These are phyloP conservation scores for Graphium sp. DNA, from an alignment of 2,329 filamentous ascomycete species.

Conservation along the genomic window DNA sequence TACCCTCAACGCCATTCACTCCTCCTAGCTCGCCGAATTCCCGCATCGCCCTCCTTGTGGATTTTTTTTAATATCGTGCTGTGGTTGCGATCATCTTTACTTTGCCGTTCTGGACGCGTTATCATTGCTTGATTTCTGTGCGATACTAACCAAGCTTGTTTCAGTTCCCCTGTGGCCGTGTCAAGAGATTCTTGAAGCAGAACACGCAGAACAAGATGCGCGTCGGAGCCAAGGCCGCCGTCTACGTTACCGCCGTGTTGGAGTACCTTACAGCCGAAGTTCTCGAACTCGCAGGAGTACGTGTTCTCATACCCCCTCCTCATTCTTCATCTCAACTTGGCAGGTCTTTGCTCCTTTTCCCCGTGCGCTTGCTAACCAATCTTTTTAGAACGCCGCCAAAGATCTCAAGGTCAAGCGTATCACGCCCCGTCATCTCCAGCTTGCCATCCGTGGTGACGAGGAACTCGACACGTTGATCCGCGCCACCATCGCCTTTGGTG, in stretches of 20 bases:
- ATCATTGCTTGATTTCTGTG: too few species aligned
- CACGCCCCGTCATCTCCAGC: slow-evolving; percentile 90
- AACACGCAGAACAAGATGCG: slow-evolving; percentile 99
- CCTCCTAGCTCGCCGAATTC: too few species aligned
- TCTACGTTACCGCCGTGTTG: slow-evolving; percentile 94
- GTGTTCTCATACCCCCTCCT: slow-evolving; percentile 15
- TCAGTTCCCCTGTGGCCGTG: slow-evolving; percentile 97
- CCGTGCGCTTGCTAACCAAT: slow-evolving; percentile 10
- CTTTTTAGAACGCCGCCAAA: slow-evolving; percentile 73
- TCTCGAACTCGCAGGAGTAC: slow-evolving; percentile 81
- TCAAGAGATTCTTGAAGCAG: slow-evolving; percentile 99
- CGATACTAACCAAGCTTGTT: slow-evolving; percentile 9
- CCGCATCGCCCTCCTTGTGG: too few species aligned
- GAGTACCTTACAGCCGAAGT: slow-evolving; percentile 98
- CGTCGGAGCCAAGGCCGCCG: slow-evolving; percentile 93
- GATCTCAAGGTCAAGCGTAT: slow-evolving; percentile 99
- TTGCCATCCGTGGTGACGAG: slow-evolving; percentile 96
- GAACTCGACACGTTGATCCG: slow-evolving; percentile 95
- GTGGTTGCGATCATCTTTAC: too few species aligned
- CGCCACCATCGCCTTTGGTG: slow-evolving; percentile 94
- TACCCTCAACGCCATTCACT: too few species aligned
- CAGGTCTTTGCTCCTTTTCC: neutral
- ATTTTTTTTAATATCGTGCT: too few species aligned
- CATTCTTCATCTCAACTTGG: neutral
- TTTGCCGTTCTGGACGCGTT: too few species aligned